phyloP scores from a whole-genome alignment of 179 eudicot genomes.

The Spinacia oleracea region DNA sequence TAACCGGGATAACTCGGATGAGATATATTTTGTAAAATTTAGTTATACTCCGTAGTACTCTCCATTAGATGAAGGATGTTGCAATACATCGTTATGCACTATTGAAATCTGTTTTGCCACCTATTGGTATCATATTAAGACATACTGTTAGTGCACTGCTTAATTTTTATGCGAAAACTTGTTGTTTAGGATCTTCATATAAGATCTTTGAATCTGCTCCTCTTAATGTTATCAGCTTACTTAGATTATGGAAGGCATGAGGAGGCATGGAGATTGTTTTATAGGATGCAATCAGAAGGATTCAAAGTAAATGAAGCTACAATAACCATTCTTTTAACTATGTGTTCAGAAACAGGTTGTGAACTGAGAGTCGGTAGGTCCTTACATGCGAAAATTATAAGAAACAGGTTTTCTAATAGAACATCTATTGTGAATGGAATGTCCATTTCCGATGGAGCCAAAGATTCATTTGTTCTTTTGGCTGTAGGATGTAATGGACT shows the following conservation, averaged over 20 bases:
- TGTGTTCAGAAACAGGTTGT: constrained; percentile 29
- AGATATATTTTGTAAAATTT: too few species aligned
- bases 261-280: constrained; percentile 36
- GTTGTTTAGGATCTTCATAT: constrained; percentile 33
- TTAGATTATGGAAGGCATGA: constrained; percentile 29
- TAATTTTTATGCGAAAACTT: constrained; percentile 34
- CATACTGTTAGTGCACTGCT: constrained; percentile 40
- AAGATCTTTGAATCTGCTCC: constrained; percentile 39
- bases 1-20: too few species aligned
- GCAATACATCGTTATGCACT: too few species aligned
- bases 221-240: constrained; percentile 29
- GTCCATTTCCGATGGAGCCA: too few species aligned
- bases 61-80: too few species aligned
- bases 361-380: constrained; percentile 31
- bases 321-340: constrained; percentile 30
- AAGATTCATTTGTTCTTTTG: too few species aligned
- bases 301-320: constrained; percentile 36
- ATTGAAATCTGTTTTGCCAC: too few species aligned
- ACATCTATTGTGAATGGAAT: constrained; percentile 34
- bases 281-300: constrained; percentile 39
- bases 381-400: constrained; percentile 44
- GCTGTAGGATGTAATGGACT: too few species aligned
- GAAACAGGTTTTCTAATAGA: constrained; percentile 27
- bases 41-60: too few species aligned
- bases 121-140: background rate